Evolutionary conservation across 2,329 filamentous ascomycete species (phyloP).

Genomic region (Microthyrium microscopicum): DNA sequence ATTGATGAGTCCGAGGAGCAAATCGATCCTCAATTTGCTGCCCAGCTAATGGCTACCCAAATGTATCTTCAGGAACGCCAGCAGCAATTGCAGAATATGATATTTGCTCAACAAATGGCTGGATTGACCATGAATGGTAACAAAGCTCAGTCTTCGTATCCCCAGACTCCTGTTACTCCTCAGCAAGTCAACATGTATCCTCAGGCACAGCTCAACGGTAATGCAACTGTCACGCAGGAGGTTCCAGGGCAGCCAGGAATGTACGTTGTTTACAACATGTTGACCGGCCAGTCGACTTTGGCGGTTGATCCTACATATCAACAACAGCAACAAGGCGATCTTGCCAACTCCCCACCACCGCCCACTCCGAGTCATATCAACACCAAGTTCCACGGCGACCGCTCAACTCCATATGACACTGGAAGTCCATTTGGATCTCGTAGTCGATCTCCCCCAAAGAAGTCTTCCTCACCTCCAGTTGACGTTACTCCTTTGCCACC

Average conservation of each 20-base stretch:
- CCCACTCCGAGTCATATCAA: constrained; percentile 21
- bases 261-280: constrained; percentile 69
- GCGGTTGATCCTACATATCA: constrained; percentile 52
- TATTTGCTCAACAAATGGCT: constrained; percentile 63
- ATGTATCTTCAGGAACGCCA: constrained; percentile 82
- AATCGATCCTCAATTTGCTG: constrained; percentile 76
- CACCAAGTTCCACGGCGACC: constrained; percentile 22
- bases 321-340: constrained; percentile 28
- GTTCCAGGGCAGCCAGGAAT: constrained; percentile 57
- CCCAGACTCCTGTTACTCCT: constrained; percentile 34
- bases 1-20: constrained; percentile 51
- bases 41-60: constrained; percentile 80
- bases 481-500: constrained; percentile 61
- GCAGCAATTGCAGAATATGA: constrained; percentile 75
- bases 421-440: constrained; percentile 36
- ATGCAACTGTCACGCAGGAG: constrained; percentile 46
- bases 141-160: constrained; percentile 29
- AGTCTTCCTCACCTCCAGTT: constrained; percentile 51
- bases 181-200: constrained; percentile 33
- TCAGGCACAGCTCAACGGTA: constrained; percentile 50
- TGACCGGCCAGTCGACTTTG: constrained; percentile 70
- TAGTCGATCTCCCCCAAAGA: constrained; percentile 47
- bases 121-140: constrained; percentile 44
- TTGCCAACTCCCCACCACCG: constrained; percentile 33
- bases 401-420: constrained; percentile 50